Percentiles rank a stretch among this genome's conserved stretches.
These are phyloP conservation scores for Spergularia bocconei DNA, from an alignment of 148 eudicot genomes.

Conservation along the genomic window DNA sequence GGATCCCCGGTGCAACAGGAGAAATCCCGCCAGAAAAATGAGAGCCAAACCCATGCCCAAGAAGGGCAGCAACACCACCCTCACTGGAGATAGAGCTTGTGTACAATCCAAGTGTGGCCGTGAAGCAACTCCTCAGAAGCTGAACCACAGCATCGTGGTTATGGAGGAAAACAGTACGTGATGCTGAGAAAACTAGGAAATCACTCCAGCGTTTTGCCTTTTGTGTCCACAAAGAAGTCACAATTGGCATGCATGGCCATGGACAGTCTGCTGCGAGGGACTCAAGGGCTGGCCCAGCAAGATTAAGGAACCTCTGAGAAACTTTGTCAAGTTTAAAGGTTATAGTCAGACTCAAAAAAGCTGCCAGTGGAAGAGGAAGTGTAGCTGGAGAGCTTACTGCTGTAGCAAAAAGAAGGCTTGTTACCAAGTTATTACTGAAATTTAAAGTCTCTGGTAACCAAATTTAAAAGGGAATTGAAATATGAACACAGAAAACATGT, in stretches of 20 bases:
- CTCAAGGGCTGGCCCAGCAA: conserved; percentile 92
- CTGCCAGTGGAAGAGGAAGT: conserved; percentile 93
- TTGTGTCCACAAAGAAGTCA: conserved; percentile 88
- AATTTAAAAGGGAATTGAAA: background rate
- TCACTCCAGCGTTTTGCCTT: conserved; percentile 88
- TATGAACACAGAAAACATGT: background rate
- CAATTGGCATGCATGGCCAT: conserved; percentile 95
- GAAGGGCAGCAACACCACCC: conserved; percentile 75
- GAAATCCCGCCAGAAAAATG: conserved; percentile 69
- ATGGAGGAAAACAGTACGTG: conserved; percentile 86
- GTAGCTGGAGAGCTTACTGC: conserved; percentile 75
- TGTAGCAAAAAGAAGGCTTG: conserved; percentile 25
- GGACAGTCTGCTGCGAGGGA: conserved; percentile 94
- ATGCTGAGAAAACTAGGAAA: conserved; percentile 76
- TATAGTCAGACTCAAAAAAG: conserved; percentile 93
- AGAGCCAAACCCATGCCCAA: conserved; percentile 83
- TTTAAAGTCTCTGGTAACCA: background rate
- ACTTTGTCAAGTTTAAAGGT: conserved; percentile 92
- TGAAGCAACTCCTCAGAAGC: conserved; percentile 74
- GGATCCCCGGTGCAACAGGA: conserved; percentile 86
- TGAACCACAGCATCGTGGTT: conserved; percentile 74
- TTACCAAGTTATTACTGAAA: background rate
- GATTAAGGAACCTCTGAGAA: conserved; percentile 81
- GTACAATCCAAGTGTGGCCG: conserved; percentile 57
- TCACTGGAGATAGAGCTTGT: conserved; percentile 37